These are phyloP conservation scores for Blastobotrys capitulatus DNA, from an alignment of 1,139 yeast genomes.

Conservation along the genomic window DNA sequence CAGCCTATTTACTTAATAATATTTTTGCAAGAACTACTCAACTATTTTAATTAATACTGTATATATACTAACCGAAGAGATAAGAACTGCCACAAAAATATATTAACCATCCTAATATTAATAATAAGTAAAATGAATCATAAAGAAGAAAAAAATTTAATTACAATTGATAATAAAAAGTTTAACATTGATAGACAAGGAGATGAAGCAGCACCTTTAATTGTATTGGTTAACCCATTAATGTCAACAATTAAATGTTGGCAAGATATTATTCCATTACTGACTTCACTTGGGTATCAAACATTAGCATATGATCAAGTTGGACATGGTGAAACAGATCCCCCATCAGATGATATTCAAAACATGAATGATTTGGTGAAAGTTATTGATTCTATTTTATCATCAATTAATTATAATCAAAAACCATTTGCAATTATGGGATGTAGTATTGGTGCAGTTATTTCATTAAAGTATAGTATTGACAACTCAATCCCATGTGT, in stretches of 20 bases:
- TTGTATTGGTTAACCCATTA: not conserved
- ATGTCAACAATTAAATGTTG: slow-evolving; percentile 2
- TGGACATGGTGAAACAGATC: slow-evolving; percentile 2
- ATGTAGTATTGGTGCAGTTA: slow-evolving; percentile 1
- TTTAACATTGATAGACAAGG: slow-evolving; percentile 1
- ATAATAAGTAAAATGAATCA: too few species aligned
- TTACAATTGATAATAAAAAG: not conserved
- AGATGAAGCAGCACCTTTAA: not conserved
- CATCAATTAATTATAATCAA: not conserved
- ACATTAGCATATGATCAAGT: slow-evolving; percentile 3
- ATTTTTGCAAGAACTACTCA: too few species aligned
- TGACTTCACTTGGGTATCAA: not conserved
- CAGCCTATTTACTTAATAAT: too few species aligned
- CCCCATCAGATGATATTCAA: not conserved
- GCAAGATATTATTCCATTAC: not conserved
- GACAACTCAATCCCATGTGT: not conserved
- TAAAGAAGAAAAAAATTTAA: too few species aligned
- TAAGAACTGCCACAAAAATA: too few species aligned
- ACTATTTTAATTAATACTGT: too few species aligned
- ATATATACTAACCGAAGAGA: too few species aligned
- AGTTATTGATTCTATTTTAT: not conserved
- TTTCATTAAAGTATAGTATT: not conserved
- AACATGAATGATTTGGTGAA: not conserved
- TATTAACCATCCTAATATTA: too few species aligned
- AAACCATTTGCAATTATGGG: not conserved